A percentile compares a stretch with the other conserved stretches of the same genome.
These are phyloP conservation scores for Pythium aquatile DNA, from an alignment of 352 stramenopile species.

Conservation along the genomic window DNA sequence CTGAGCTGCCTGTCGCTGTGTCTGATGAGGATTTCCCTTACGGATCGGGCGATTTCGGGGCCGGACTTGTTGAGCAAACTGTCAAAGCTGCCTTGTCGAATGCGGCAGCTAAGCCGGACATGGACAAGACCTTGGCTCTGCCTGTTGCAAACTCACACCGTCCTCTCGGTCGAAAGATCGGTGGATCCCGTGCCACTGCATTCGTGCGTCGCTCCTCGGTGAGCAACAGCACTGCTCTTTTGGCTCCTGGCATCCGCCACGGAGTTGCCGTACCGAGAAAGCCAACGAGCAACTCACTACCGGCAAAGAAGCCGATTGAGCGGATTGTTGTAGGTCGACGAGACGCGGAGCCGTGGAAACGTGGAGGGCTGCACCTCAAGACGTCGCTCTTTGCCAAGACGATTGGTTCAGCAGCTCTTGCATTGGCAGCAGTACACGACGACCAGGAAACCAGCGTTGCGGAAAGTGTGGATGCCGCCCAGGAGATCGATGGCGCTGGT, in stretches of 20 bases:
- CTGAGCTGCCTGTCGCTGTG: neutral
- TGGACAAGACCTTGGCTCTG: neutral
- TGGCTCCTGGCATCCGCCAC: neutral
- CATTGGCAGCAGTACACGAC: neutral
- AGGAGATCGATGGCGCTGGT: neutral
- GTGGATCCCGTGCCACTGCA: neutral
- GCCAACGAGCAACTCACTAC: neutral
- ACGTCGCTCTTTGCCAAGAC: slow-evolving; percentile 11
- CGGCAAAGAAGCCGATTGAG: slow-evolving; percentile 11
- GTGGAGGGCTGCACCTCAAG: neutral
- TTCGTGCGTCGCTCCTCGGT: neutral
- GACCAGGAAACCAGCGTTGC: neutral
- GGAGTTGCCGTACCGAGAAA: neutral
- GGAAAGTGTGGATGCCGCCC: neutral
- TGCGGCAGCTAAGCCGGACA: neutral
- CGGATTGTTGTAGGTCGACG: slow-evolving; percentile 12
- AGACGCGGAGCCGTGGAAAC: slow-evolving; percentile 12
- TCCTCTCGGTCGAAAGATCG: neutral
- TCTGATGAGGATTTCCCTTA: neutral
- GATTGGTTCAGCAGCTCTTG: neutral
- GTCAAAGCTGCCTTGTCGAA: neutral
- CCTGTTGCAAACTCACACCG: neutral
- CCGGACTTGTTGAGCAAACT: neutral
- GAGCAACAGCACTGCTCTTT: neutral
- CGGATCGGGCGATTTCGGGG: neutral